These are phyloP conservation scores for Sporothrix protearum DNA, from an alignment of 2,329 filamentous ascomycete species.

Conservation along the genomic window DNA sequence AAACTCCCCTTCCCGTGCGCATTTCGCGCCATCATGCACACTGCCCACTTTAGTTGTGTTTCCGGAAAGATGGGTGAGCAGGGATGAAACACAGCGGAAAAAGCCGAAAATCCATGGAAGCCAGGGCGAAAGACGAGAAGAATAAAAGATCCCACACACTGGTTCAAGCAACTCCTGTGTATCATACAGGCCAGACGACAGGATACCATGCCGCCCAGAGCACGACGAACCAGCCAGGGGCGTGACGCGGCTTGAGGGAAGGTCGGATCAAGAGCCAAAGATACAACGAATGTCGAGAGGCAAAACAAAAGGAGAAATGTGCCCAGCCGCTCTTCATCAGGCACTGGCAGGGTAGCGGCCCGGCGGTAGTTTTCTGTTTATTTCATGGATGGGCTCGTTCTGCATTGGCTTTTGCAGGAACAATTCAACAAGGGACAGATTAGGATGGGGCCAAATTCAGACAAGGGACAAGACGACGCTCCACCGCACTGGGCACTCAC, in stretches of 20 bases:
- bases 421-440: not conserved
- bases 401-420: not conserved
- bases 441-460: not conserved
- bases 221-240: not conserved
- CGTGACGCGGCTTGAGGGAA: not conserved
- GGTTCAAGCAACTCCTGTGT: not conserved
- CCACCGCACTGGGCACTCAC: constrained; percentile 1
- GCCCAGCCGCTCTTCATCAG: not conserved
- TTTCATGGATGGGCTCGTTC: not conserved
- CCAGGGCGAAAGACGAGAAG: not conserved
- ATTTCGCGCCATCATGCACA: constrained; percentile 12
- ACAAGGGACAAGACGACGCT: not conserved
- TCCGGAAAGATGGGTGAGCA: constrained; percentile 18
- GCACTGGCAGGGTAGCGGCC: constrained; percentile 5
- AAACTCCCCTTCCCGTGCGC: not conserved
- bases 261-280: not conserved
- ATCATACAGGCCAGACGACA: not conserved
- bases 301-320: not conserved
- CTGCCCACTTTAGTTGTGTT: constrained; percentile 15
- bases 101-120: not conserved
- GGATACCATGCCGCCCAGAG: not conserved
- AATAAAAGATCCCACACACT: not conserved
- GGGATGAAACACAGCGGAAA: constrained; percentile 17
- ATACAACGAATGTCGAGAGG: not conserved
- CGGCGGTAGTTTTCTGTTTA: constrained; percentile 2